Evolutionary conservation across 176 grass and related monocot species (phyloP).

Genomic region (Sorghum bicolor): Sorghum_bicolor_NCBIv3 NC_012871.2:9279001-9279500

Average conservation of each 20-base stretch:
- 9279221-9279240: not conserved
- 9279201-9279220: too few species aligned
- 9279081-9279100: not conserved
- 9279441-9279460: slow-evolving; percentile 40
- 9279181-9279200: slow-evolving; percentile 11
- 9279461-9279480: slow-evolving; percentile 36
- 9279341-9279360: slow-evolving; percentile 29
- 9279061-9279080: not conserved
- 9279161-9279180: slow-evolving; percentile 12
- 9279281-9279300: not conserved
- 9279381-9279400: slow-evolving; percentile 33
- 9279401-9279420: slow-evolving; percentile 44
- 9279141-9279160: not conserved
- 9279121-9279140: not conserved
- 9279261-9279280: slow-evolving; percentile 14
- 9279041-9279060: not conserved
- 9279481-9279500: slow-evolving; percentile 44
- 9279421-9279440: slow-evolving; percentile 26
- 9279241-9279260: not conserved
- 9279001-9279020: too few species aligned
- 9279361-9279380: slow-evolving; percentile 30
- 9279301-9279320: not conserved
- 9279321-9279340: not conserved
- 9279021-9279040: not conserved
- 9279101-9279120: not conserved